phyloP scores from a whole-genome alignment of 2,329 filamentous ascomycete species.

The Trichoderma atrobrunneum region DNA sequence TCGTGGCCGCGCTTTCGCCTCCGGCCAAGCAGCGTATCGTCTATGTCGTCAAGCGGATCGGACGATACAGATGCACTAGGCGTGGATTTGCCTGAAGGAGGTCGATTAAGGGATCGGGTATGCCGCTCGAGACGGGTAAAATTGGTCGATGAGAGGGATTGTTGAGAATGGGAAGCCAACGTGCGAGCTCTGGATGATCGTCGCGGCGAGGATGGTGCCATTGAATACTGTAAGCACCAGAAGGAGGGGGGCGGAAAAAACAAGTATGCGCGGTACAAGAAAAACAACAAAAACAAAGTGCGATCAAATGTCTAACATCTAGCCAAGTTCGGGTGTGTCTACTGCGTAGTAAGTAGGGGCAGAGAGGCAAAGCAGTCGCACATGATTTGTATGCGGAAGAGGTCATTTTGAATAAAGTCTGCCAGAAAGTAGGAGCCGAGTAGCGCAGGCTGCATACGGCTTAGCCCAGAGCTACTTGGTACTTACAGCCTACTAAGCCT shows the following conservation, averaged over 20 bases:
- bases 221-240: constrained; percentile 37
- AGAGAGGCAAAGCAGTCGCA: not conserved
- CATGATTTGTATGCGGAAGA: not conserved
- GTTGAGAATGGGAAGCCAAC: constrained; percentile 71
- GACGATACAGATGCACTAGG: constrained; percentile 72
- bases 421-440: not conserved
- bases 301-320: constrained; percentile 9
- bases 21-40: constrained; percentile 70
- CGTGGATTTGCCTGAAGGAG: constrained; percentile 71
- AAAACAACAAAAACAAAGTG: not conserved
- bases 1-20: constrained; percentile 74
- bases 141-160: constrained; percentile 75
- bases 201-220: constrained; percentile 68
- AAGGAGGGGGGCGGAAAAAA: constrained; percentile 17
- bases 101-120: constrained; percentile 69
- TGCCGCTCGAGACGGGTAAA: constrained; percentile 73
- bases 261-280: not conserved
- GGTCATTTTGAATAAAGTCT: not conserved
- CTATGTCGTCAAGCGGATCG: constrained; percentile 63
- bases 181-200: constrained; percentile 88
- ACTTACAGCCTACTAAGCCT: not conserved
- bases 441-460: not conserved
- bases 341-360: not conserved
- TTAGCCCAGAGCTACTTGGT: not conserved
- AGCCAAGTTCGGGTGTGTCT: not conserved